Conservation (phyloP, 331 rosid genomes). For the Pyracantha coccinea region DNA sequence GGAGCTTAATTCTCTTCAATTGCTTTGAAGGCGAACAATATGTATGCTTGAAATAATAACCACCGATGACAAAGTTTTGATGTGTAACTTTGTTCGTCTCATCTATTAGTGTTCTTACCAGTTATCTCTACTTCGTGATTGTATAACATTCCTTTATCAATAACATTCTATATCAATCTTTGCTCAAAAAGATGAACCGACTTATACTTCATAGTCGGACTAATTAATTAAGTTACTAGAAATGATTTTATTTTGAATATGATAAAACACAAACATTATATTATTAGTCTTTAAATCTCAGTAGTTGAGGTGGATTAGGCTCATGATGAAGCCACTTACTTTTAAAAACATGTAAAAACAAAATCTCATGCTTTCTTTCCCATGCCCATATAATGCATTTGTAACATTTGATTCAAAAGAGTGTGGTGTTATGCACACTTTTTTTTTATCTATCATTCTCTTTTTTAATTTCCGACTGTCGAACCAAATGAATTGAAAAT, state of each 20-base stretch:
- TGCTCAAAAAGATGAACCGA: background rate
- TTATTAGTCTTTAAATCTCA: background rate
- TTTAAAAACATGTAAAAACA: background rate
- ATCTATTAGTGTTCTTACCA: too few relatives aligned
- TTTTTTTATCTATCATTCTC: too few relatives aligned
- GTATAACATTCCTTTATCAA: background rate
- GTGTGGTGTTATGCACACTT: fast-evolving
- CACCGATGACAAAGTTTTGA: too few relatives aligned
- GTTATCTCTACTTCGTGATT: too few relatives aligned
- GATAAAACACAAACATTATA: background rate
- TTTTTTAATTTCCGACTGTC: too few relatives aligned
- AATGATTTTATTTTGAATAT: background rate
- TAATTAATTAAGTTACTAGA: background rate
- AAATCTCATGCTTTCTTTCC: background rate
- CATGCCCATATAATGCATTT: background rate
- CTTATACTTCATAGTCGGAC: fast-evolving
- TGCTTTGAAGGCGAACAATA: too few relatives aligned
- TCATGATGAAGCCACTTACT: background rate
- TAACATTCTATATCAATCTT: too few relatives aligned
- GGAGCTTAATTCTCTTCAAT: too few relatives aligned
- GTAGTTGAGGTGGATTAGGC: background rate
- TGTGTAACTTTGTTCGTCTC: too few relatives aligned
- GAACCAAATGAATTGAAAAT: fast-evolving
- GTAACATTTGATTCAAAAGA: too few relatives aligned
- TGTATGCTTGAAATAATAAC: too few relatives aligned